These are phyloP conservation scores for Podospora didyma DNA, from an alignment of 495 filamentous ascomycete genomes.

Conservation along the genomic window DNA sequence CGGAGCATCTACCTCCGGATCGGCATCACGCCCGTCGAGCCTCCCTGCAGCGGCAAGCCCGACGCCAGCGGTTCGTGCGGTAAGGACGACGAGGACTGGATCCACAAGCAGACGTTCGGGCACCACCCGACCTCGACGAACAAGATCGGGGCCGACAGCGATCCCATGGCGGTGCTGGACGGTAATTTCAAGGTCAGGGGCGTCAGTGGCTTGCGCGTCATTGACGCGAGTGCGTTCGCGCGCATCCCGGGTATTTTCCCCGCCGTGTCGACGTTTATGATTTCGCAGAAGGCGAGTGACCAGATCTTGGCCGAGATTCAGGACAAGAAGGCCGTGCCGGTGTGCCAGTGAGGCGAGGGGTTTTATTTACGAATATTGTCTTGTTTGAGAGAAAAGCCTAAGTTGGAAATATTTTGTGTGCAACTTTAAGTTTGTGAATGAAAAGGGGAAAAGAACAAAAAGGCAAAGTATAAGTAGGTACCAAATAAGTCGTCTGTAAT, in stretches of 20 bases:
- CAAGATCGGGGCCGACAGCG: slow-evolving; percentile 40
- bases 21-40: slow-evolving; percentile 30
- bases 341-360: too few relatives aligned
- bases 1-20: slow-evolving; percentile 24
- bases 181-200: slow-evolving; percentile 39
- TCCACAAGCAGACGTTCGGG: slow-evolving; percentile 40
- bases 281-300: slow-evolving; percentile 57
- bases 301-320: slow-evolving; percentile 44
- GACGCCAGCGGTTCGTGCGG: slow-evolving; percentile 28
- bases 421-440: too few relatives aligned
- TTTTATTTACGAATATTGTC: too few relatives aligned
- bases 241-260: slow-evolving; percentile 50
- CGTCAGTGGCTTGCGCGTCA: slow-evolving; percentile 36
- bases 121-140: slow-evolving; percentile 43
- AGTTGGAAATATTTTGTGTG: too few relatives aligned
- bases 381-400: too few relatives aligned
- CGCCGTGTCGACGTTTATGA: slow-evolving; percentile 52
- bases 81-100: slow-evolving; percentile 33
- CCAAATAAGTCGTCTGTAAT: too few relatives aligned
- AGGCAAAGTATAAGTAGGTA: too few relatives aligned
- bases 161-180: slow-evolving; percentile 42
- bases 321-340: too few relatives aligned
- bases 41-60: slow-evolving; percentile 22
- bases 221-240: slow-evolving; percentile 48
- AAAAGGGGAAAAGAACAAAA: too few relatives aligned